Base-by-base conservation (phyloP, 257 asterid genomes). In the Nicotiana otophora region DNA sequence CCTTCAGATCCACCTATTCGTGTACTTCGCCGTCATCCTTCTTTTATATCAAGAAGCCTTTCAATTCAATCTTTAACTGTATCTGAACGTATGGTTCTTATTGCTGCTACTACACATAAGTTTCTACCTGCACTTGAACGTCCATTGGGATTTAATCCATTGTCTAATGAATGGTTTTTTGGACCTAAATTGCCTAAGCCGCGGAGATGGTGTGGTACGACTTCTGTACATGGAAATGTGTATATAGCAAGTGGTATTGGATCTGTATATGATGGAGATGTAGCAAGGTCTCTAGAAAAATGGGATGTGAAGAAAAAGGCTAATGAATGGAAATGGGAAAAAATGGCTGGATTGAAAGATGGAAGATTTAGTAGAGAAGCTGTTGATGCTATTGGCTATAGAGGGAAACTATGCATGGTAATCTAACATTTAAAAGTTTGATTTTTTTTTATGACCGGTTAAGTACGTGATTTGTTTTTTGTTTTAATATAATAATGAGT, bases 311-410 rank as follows among this genome's bases (percentile, higher is more conserved):
- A 68, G 2, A 80, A 83, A 70, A 77, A 72, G 48, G 87, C 84
- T 46, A 68, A 2, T 0, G 88, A 85, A 3, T 91, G 95, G 97
- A 80, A 42, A 0, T 94, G 98, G 97, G 92, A 88, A 19, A 85
- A 82, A 61, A 65, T 82, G 83, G 87, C 87, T 7, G 72, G 81
- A 0, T 63, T 84, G 5, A 92, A 86, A 85, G 95, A 92, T 26
- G 97, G 93, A 7, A 89, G 91, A 86, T 90, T 91, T 64, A 88
- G 96, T 75, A 87, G 97, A 78, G 98, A 94, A 84, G 93, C 95
- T 6, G 85, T 85, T 42, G 97, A 92, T 79, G 97, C 92, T 4
- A 54, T 91, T 19, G 95, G 90, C 28, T 84, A 84, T 36, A 90
- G 80, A 80, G 90, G 91, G 33, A 92, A 92, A 75, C 91, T 94